phyloP scores from a whole-genome alignment of 2,329 filamentous ascomycete species.

The Aspergillus oerlinghausenensis region DNA sequence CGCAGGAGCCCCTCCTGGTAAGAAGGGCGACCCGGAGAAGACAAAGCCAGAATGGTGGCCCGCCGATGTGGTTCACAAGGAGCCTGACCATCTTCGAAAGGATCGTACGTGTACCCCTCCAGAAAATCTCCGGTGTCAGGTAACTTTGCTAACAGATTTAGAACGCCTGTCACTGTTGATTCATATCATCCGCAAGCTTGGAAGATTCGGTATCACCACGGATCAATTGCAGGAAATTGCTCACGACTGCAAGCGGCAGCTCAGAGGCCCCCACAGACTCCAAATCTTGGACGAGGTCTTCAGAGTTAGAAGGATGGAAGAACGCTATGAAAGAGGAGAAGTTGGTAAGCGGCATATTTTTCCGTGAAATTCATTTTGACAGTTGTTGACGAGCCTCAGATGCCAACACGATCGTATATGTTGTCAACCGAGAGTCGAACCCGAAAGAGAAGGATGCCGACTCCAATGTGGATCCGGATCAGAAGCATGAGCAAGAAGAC shows the following conservation, averaged over 20 bases:
- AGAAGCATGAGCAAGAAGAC: conserved; percentile 18
- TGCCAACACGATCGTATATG: conserved; percentile 32
- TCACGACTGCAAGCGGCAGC: conserved; percentile 35
- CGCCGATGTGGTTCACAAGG: conserved; percentile 43
- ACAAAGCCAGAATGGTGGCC: conserved; percentile 46
- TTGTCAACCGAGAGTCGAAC: conserved; percentile 33
- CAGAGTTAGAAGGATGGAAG: conserved; percentile 36
- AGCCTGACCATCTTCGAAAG: conserved; percentile 47
- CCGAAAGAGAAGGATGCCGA: conserved; percentile 31
- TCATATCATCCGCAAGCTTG: conserved; percentile 38
- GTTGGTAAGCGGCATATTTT: conserved; percentile 27
- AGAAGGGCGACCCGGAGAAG: conserved; percentile 39
- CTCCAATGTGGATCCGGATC: conserved; percentile 20
- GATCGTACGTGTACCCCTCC: conserved; percentile 32
- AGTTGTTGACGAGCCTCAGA: conserved; percentile 18
- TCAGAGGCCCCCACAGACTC: conserved; percentile 32
- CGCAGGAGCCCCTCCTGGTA: conserved; percentile 31
- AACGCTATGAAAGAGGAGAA: conserved; percentile 38
- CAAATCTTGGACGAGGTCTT: conserved; percentile 40
- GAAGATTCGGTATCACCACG: conserved; percentile 30
- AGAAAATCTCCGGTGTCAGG: background rate
- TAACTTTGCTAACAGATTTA: conserved; percentile 12
- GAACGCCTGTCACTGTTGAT: conserved; percentile 36
- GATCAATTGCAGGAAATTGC: conserved; percentile 39
- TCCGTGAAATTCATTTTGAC: background rate